phyloP scores from a whole-genome alignment of 1,284 basidiomycete genomes.

The Malassezia sympodialis region DNA sequence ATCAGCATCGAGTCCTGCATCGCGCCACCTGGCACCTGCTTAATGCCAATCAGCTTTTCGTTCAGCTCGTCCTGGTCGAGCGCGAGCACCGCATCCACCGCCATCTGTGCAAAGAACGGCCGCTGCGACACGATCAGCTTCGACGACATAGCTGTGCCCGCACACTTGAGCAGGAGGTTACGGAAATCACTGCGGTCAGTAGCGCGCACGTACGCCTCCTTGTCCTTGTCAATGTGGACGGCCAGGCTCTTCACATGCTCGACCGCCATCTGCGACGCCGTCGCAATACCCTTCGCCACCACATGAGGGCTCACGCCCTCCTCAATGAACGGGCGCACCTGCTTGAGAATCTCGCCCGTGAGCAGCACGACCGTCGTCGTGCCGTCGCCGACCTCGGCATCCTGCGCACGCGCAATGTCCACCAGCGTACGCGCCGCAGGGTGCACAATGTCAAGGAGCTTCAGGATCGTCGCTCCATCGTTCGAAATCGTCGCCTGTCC shows the following conservation, averaged over 20 bases:
- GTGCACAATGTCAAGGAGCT: conserved; percentile 92
- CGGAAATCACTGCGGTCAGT: conserved; percentile 64
- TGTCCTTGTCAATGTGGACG: conserved; percentile 75
- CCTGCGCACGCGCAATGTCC: conserved; percentile 93
- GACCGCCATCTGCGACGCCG: conserved; percentile 74
- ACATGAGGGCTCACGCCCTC: conserved; percentile 95
- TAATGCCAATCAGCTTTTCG: conserved; percentile 92
- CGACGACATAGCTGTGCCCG: conserved; percentile 97
- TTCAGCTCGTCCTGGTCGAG: conserved; percentile 88
- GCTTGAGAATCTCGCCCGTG: conserved; percentile 88
- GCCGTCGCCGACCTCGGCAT: conserved; percentile 95
- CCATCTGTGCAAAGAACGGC: conserved; percentile 98
- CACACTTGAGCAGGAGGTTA: conserved; percentile 86
- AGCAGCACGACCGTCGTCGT: conserved; percentile 91
- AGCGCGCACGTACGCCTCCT: conserved; percentile 64
- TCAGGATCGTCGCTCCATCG: conserved; percentile 95
- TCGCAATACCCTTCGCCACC: conserved; percentile 90
- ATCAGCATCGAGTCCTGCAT: conserved; percentile 79
- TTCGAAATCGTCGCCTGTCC: conserved; percentile 93
- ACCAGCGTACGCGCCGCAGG: conserved; percentile 91
- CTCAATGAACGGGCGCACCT: conserved; percentile 81
- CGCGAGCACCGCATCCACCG: conserved; percentile 74
- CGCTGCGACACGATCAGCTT: conserved; percentile 98
- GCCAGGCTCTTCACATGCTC: conserved; percentile 81
- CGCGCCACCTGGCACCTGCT: conserved; percentile 97